Percentiles rank a stretch among this genome's conserved stretches.
Conservation (phyloP, 2,329 filamentous ascomycete species). For the Stachybotrys chlorohalonatus region DNA sequence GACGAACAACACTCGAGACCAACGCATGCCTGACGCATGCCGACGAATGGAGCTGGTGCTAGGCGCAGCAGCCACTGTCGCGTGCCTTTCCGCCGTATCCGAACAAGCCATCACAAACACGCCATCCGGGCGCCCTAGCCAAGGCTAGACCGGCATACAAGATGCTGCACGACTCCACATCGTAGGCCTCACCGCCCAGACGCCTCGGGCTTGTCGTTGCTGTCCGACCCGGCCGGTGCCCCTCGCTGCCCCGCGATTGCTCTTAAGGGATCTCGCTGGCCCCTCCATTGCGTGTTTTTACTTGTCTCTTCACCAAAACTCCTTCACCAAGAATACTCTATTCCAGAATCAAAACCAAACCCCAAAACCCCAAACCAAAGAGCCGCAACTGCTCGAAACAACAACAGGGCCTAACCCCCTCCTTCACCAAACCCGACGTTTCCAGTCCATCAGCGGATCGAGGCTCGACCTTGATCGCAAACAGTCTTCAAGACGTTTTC, state of each 20-base stretch:
- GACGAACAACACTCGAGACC: background rate
- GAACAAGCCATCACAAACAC: background rate
- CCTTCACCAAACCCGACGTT: too few relatives aligned
- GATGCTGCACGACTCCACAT: background rate
- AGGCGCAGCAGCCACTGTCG: background rate
- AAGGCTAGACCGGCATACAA: background rate
- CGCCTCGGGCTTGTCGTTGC: background rate
- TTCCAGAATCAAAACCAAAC: too few relatives aligned
- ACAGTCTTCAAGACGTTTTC: constrained; percentile 88
- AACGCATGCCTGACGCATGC: background rate
- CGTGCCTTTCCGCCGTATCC: background rate
- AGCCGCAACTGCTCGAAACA: background rate
- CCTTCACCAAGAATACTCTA: background rate
- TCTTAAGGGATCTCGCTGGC: background rate
- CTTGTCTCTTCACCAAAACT: background rate
- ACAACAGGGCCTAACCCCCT: background rate
- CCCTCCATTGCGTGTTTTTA: background rate
- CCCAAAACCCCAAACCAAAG: background rate
- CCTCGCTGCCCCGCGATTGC: background rate
- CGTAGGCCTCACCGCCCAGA: background rate
- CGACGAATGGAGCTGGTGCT: background rate
- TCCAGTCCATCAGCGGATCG: constrained; percentile 30
- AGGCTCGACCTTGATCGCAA: constrained; percentile 47
- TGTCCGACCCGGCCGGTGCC: background rate
- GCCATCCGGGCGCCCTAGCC: background rate